Base-by-base conservation (phyloP, 208 protist species). In the Trypanosoma congolense region DNA sequence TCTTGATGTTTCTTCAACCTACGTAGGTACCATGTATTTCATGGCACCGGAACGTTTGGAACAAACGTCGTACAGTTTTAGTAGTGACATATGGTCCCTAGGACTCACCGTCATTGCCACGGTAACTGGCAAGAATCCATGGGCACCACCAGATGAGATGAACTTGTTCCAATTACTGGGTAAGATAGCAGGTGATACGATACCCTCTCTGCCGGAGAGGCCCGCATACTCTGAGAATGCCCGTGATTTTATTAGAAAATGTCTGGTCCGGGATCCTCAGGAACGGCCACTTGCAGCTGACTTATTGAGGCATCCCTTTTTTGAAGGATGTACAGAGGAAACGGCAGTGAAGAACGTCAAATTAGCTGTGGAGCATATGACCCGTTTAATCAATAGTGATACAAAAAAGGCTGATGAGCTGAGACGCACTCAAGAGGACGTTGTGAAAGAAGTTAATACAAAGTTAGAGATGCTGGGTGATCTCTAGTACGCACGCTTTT, bases 1-100 rank as follows among this genome's bases (percentile, higher is more conserved):
- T 16, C 70, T 95, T 21, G 83, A 88, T 45, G 77, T 94, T 14
- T 91, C 83, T 10, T 94, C 87, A 12, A 91, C 83, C 2, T 94
- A 91, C 63, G 93, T 97, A 8, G 93, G 93, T n/a, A 96, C 93
- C 33, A 92, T 96, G 78, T 94, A 86, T 58, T 97, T 92, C 61
- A 97, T 97, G 93, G 83, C 88, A 0, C 93, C 93, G 3, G 93
- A 97, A 61, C 55, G 93, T 14, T 60, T 97, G 19, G 79, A 93
- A 53, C 88, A 93, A 52, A 72, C 83, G 3, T 76, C 76, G 44
- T 97, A 97, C 68, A 86, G 84, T 35, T 97, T 93, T 70, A 87
- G 73, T 70, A 90, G 83, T 59, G 93, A 97, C 60, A 68, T 97
- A 2, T 97, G 90, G 90, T 92, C 87, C 12, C 71, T 97, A 4